These are phyloP conservation scores for Acmispon strigosus DNA, from an alignment of 306 rosid species.

Conservation along the genomic window DNA sequence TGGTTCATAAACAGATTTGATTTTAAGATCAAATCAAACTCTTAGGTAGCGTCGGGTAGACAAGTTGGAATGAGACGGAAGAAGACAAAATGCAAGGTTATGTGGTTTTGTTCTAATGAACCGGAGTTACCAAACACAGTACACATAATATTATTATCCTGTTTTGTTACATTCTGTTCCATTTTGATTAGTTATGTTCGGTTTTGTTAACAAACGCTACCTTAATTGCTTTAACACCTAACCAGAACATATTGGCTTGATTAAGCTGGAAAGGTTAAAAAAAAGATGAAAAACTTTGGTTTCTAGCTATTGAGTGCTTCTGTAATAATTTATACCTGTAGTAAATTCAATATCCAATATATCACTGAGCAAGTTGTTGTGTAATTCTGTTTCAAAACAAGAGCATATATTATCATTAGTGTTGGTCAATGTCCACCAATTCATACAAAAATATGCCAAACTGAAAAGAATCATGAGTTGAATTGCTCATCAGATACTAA, in stretches of 20 bases:
- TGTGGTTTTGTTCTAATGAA: too few species aligned
- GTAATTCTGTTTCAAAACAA: slow-evolving; percentile 33
- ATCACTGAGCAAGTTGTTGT: slow-evolving; percentile 39
- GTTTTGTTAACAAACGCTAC: too few species aligned
- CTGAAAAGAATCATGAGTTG: not conserved
- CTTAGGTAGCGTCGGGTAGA: too few species aligned
- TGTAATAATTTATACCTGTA: slow-evolving; percentile 35
- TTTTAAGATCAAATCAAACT: not conserved
- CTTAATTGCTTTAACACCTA: not conserved
- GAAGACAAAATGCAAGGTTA: too few species aligned
- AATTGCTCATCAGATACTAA: not conserved
- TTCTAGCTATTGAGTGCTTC: not conserved
- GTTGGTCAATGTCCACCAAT: not conserved
- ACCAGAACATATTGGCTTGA: too few species aligned
- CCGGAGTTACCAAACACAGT: too few species aligned
- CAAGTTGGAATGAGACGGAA: too few species aligned
- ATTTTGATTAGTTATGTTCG: too few species aligned
- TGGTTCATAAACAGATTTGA: not conserved
- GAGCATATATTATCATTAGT: not conserved
- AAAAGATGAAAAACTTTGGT: not conserved
- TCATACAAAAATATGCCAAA: not conserved
- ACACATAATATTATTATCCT: too few species aligned
- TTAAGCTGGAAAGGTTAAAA: too few species aligned
- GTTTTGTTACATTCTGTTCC: too few species aligned
- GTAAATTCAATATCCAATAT: slow-evolving; percentile 50